A percentile compares a stretch with the other conserved stretches of the same genome.
These are phyloP conservation scores for Paramarasmius palmivorus DNA, from an alignment of 1,284 basidiomycete species.

Conservation along the genomic window DNA sequence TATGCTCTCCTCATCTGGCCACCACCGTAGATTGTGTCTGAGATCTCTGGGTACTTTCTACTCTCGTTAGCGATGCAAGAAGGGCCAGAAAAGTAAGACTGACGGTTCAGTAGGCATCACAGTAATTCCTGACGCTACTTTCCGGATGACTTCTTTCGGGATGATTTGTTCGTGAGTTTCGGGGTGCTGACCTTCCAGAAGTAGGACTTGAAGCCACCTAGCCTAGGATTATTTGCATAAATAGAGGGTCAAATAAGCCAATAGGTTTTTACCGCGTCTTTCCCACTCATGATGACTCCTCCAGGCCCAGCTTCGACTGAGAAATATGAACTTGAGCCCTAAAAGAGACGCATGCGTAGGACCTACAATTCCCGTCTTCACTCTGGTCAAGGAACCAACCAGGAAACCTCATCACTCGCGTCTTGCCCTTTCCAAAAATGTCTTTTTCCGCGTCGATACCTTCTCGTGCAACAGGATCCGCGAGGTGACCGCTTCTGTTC, in stretches of 20 bases:
- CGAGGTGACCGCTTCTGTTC: conserved; percentile 21
- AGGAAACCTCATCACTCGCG: conserved; percentile 6
- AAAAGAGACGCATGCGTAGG: background rate
- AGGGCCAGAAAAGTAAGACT: background rate
- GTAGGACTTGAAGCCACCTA: conserved; percentile 19
- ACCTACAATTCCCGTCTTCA: conserved; percentile 18
- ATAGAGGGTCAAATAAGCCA: too few species aligned
- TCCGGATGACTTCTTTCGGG: background rate
- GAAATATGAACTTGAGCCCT: background rate
- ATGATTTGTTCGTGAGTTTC: too few species aligned
- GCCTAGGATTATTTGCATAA: conserved; percentile 9
- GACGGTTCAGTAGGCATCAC: conserved; percentile 10
- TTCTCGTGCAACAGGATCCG: conserved; percentile 21
- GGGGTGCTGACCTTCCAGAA: too few species aligned
- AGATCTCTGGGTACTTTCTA: conserved; percentile 15
- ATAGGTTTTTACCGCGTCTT: conserved; percentile 12
- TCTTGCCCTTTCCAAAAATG: conserved; percentile 12
- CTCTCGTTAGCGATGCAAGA: background rate
- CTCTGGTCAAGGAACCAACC: conserved; percentile 7
- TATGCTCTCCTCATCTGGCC: conserved; percentile 12
- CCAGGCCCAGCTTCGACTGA: conserved; percentile 17
- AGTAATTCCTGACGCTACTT: conserved; percentile 18
- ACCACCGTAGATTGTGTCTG: conserved; percentile 15
- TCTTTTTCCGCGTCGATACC: conserved; percentile 11
- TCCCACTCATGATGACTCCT: conserved; percentile 18